Evolutionary conservation across 345 rosid species (phyloP), one percentile per base, ranked within the genome.

Genomic region (Dimocarpus longan): DNA sequence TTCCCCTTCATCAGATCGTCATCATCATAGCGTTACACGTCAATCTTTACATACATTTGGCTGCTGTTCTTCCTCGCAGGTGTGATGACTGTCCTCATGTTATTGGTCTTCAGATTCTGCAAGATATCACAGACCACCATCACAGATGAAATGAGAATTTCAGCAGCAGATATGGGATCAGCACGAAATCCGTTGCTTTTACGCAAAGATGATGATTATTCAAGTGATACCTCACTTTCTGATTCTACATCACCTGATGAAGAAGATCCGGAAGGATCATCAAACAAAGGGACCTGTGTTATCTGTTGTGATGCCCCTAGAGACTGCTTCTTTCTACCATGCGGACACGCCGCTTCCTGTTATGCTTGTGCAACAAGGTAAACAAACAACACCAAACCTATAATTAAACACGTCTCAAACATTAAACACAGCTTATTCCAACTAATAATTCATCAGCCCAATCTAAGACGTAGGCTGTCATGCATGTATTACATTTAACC

Each of bases 311-410:
- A 87, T 76, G 80, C 89, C 26, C 85, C 84, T 2, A 86, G 89
- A 64, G 90, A 89, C 46, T 87, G 93, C 80, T 91, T 91, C 75
- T 91, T 91, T 79, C 90, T 91, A 75, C 95, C 95, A 2, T 91
- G 95, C 52, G 93, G 91, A n/a, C 95, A 91, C 69, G 85, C 86
- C 66, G 90, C 87, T 4, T 81, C 91, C 39, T 91, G 95, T 82
- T 89, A 85, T 73, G 78, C 85, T 5, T 89, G 93, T 60, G 93
- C 88, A 84, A 75, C 86, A 70, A 91, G 95, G 95, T 88, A 87
- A 68, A 22, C 11, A 9, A 40, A 26, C 11, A 52, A 5, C 12
- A 6, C 57, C 70, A 10, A 66, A 56, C 21, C 32, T 22, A 2
- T 39, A 18, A 24, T 69, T 26, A 24, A 39, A 40, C 71, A 57